phyloP scores from a whole-genome alignment of 306 rosid genomes.

The Rosa multiflora region DNA sequence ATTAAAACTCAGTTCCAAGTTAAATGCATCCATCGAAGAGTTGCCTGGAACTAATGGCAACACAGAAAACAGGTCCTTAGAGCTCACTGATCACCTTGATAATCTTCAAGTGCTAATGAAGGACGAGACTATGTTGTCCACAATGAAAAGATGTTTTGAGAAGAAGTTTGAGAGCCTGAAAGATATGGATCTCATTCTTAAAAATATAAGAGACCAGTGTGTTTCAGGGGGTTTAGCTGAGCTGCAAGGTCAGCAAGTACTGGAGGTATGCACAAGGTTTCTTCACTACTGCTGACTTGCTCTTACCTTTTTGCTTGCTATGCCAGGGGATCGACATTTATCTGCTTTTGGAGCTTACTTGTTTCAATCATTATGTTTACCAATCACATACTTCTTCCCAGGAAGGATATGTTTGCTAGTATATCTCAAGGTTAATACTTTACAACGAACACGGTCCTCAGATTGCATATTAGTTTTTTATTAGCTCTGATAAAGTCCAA shows the following conservation, averaged over 20 bases:
- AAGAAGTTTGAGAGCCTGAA: conserved; percentile 57
- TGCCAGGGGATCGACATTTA: conserved; percentile 4
- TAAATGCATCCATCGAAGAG: conserved; percentile 67
- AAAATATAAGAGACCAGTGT: conserved; percentile 45
- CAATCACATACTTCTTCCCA: not conserved
- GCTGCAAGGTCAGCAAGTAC: conserved; percentile 37
- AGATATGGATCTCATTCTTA: conserved; percentile 55
- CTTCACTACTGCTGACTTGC: conserved; percentile 2
- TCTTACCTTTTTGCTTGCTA: conserved; percentile 8
- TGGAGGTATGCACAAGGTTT: conserved; percentile 50
- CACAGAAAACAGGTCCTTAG: conserved; percentile 55
- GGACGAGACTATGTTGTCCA: conserved; percentile 53
- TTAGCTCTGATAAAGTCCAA: not conserved
- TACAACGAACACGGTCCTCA: not conserved
- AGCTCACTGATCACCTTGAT: conserved; percentile 52
- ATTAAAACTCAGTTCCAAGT: conserved; percentile 57
- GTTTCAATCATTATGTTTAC: not conserved
- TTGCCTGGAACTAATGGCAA: conserved; percentile 61
- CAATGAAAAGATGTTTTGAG: conserved; percentile 55
- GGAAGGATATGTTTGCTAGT: conserved; percentile 1
- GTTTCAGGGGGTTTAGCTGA: conserved; percentile 42
- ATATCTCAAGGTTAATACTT: not conserved
- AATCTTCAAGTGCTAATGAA: conserved; percentile 71
- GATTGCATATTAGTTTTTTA: not conserved
- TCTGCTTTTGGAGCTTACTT: not conserved